These are phyloP conservation scores for Trebouxiophyceae sp. DNA, from an alignment of 163 green algal species.

Conservation along the genomic window DNA sequence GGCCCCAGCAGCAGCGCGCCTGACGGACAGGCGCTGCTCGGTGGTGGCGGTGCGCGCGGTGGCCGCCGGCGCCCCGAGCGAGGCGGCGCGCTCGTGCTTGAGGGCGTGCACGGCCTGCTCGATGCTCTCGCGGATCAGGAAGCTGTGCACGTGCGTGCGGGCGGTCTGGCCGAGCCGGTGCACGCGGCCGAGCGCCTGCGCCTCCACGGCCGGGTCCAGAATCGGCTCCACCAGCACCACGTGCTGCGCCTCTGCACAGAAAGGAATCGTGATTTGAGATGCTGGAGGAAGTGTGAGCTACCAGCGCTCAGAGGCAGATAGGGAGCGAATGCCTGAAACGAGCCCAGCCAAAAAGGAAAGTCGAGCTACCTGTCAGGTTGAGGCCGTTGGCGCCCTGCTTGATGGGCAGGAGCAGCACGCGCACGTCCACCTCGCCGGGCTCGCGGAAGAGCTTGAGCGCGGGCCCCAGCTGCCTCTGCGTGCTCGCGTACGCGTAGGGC, in stretches of 20 bases:
- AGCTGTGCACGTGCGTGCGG: not conserved
- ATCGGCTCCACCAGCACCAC: conserved; percentile 82
- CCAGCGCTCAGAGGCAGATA: too few species aligned
- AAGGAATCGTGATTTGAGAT: too few species aligned
- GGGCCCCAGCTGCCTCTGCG: conserved; percentile 30
- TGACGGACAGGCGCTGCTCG: conserved; percentile 4
- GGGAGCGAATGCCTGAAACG: too few species aligned
- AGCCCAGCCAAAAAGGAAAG: too few species aligned
- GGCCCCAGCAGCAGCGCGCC: not conserved
- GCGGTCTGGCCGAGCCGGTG: conserved; percentile 81
- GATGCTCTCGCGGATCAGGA: not conserved
- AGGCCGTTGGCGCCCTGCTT: conserved; percentile 73
- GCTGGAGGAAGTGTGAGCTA: too few species aligned
- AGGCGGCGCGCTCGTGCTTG: not conserved
- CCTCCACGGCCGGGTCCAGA: conserved; percentile 67
- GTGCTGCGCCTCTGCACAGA: conserved; percentile 69
- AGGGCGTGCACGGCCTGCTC: conserved; percentile 14
- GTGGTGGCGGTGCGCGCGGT: not conserved
- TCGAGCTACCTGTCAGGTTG: conserved; percentile 82
- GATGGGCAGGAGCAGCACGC: conserved; percentile 71
- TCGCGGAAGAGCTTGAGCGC: conserved; percentile 51
- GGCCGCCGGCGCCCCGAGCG: not conserved
- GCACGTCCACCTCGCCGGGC: not conserved
- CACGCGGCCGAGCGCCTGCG: conserved; percentile 82
- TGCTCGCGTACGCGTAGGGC: conserved; percentile 28